phyloP scores from a whole-genome alignment of 306 rosid genomes.

The Aeschynomene evenia region DNA sequence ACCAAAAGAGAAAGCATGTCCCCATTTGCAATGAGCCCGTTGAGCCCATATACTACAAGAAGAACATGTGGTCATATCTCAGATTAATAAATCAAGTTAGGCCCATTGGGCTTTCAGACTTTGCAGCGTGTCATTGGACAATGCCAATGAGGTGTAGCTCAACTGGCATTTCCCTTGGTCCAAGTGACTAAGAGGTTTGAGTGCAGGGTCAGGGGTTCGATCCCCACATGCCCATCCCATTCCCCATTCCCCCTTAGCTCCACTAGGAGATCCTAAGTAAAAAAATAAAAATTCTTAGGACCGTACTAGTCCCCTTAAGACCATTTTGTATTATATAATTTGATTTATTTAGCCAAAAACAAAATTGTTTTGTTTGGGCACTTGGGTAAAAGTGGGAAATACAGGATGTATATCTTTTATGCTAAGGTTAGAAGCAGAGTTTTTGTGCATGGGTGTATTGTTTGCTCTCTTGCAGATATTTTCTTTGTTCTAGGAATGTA shows the following conservation, averaged over 20 bases:
- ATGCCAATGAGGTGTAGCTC: too few species aligned
- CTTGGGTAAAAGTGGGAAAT: neutral
- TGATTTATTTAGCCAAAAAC: neutral
- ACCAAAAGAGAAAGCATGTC: conserved; percentile 37
- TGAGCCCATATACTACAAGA: conserved; percentile 24
- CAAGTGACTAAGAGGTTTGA: too few species aligned
- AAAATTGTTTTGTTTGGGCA: neutral
- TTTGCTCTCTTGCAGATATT: neutral
- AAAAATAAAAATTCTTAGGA: too few species aligned
- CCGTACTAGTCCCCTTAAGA: conserved; percentile 22
- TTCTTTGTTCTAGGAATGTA: neutral
- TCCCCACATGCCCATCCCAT: too few species aligned
- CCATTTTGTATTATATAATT: conserved; percentile 18
- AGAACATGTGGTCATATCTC: conserved; percentile 39
- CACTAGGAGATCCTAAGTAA: too few species aligned
- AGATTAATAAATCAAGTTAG: conserved; percentile 19
- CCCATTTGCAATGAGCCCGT: conserved; percentile 24
- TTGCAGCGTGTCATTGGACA: too few species aligned
- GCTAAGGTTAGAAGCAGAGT: conserved; percentile 20
- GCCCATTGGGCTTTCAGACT: too few species aligned
- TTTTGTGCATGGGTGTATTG: conserved; percentile 3
- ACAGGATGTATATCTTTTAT: conserved; percentile 27
- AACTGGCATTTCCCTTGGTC: too few species aligned
- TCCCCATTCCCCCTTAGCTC: neutral
- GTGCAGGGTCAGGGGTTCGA: too few species aligned